Percentiles rank a stretch among this genome's conserved stretches.
Evolutionary conservation across 2,329 filamentous ascomycete species (phyloP).

Genomic region (Penicillium sp.): DNA sequence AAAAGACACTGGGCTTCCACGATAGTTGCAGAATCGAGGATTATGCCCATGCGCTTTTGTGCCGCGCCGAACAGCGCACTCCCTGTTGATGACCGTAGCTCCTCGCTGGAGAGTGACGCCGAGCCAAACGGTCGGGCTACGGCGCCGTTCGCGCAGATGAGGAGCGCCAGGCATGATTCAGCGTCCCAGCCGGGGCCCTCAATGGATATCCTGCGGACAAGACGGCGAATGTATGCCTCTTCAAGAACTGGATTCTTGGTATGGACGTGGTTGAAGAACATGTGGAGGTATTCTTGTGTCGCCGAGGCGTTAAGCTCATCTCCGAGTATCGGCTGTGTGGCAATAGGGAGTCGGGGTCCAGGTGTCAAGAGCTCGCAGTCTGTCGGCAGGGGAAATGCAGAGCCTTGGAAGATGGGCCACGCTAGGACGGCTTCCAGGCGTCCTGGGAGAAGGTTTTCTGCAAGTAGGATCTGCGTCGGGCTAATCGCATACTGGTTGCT

Average conservation of each 20-base stretch:
- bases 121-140: not conserved
- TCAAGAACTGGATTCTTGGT: constrained; percentile 15
- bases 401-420: not conserved
- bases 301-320: no score
- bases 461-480: not conserved
- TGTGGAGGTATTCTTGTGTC: no score
- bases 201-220: not conserved
- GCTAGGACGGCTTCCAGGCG: not conserved
- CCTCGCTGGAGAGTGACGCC: not conserved
- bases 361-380: not conserved
- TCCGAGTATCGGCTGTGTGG: no score
- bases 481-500: no score
- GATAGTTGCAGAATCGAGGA: not conserved
- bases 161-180: constrained; percentile 10
- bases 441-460: not conserved
- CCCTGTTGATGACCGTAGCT: not conserved
- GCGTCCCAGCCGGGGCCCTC: constrained; percentile 5
- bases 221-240: not conserved
- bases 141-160: constrained; percentile 12
- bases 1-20: constrained; percentile 14
- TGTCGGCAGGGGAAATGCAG: not conserved
- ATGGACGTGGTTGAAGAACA: constrained; percentile 13
- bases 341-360: no score
- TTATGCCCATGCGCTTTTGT: constrained; percentile 2
- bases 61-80: not conserved